Evolutionary conservation across 495 filamentous ascomycete species (phyloP), one percentile per base, ranked within the genome.

Genomic region (Neurospora sp.): DNA sequence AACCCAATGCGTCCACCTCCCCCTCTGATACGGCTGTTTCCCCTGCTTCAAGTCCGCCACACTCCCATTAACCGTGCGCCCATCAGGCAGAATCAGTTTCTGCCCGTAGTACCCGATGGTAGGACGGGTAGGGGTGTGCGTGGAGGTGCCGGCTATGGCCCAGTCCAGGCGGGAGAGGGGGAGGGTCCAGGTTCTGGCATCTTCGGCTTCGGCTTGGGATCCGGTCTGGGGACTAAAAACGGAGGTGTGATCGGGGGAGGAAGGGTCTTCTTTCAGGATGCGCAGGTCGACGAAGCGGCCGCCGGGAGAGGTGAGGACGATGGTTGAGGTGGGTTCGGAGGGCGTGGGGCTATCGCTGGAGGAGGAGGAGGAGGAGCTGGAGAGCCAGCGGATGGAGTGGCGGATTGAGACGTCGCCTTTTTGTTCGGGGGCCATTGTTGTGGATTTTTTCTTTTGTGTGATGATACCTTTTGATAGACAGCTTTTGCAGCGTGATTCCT

Each of bases 101-200:
- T 35, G 27, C 2, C 53, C 53, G 7, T 35, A 35, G 31, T 65
- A 65, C 0, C 53, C 53, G 5, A 65, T 65, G 16, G 69, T 40
- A 8, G 44, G 22, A 35, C 20, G 39, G 16, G 65, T 69, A 6
- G 70, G 14, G 22, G 75, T 65, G 1, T 74, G 77, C 1, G 75
- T 73, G 0, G 86, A 86, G 10, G 79, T 82, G 10, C 88, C 88
- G 1, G 85, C 87, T 45, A 89, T 88, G 27, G 85, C 88, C 87
- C 88, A 89, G 75, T 84, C 83, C 1, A 84, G 75, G 1, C 74
- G 70, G 16, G 59, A 72, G 31, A 18, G 9, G 14, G 44, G 39
- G 14, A 22, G n/a, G 2, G 69, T 35, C 6, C 4, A 16, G 22
- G 7, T 12, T 35, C 1, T 22, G 73, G 41, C 9, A 44, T 74